Evolutionary conservation across 2,329 filamentous ascomycete species (phyloP).

Genomic region (Aspergillus sojae): DNA sequence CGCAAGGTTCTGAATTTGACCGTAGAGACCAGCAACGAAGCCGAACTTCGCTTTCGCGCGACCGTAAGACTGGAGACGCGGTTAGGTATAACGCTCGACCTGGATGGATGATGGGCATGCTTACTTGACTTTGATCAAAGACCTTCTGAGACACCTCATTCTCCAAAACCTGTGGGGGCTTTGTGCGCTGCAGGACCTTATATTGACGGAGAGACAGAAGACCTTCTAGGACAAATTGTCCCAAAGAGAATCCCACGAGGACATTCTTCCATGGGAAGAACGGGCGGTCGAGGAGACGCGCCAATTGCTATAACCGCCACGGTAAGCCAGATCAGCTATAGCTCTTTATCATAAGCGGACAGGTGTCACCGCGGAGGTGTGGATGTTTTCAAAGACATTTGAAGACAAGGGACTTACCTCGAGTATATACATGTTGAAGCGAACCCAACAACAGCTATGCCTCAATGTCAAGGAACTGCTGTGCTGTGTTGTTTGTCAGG

Average conservation of each 20-base stretch:
- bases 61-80: conserved; percentile 72
- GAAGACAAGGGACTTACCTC: conserved; percentile 28
- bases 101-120: conserved; percentile 10
- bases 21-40: conserved; percentile 78
- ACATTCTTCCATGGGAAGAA: conserved; percentile 97
- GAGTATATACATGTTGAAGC: conserved; percentile 38
- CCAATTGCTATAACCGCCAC: conserved; percentile 60
- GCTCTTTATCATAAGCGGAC: background rate
- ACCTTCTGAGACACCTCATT: conserved; percentile 87
- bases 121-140: conserved; percentile 87
- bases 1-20: conserved; percentile 83
- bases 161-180: conserved; percentile 81
- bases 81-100: background rate
- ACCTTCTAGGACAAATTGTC: conserved; percentile 86
- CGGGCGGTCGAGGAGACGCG: conserved; percentile 84
- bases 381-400: background rate
- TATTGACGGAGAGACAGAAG: conserved; percentile 91
- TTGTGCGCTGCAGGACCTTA: conserved; percentile 75
- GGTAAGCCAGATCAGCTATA: conserved; percentile 18
- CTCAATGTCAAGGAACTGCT: conserved; percentile 10
- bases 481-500: conserved; percentile 5
- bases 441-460: conserved; percentile 12
- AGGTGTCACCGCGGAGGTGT: background rate
- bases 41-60: conserved; percentile 92
- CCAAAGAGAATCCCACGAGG: conserved; percentile 90